Percentiles rank a stretch among this genome's conserved stretches.
These are phyloP conservation scores for Penicillium sp. DNA, from an alignment of 2,329 filamentous ascomycete species.

Conservation along the genomic window DNA sequence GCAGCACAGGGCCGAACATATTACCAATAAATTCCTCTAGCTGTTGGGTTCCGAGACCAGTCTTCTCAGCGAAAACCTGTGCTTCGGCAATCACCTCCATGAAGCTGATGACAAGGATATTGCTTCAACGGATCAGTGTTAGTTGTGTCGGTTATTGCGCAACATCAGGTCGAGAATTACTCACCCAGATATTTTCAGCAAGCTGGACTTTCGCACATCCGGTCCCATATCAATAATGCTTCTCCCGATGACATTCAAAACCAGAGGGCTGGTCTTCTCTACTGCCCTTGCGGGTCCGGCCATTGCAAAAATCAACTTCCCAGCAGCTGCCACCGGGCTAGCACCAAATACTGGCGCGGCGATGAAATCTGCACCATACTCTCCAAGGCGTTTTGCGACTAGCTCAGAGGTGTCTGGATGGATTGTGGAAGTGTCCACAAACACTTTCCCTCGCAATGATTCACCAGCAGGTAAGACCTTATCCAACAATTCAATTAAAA, in stretches of 20 bases:
- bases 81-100: slow-evolving; percentile 54
- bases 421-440: slow-evolving; percentile 55
- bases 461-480: slow-evolving; percentile 18
- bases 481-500: slow-evolving; percentile 35
- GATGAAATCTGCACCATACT: slow-evolving; percentile 40
- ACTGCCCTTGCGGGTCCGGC: slow-evolving; percentile 45
- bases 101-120: slow-evolving; percentile 52
- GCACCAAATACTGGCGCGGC: slow-evolving; percentile 55
- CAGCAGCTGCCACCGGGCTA: slow-evolving; percentile 50
- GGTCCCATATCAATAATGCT: slow-evolving; percentile 45
- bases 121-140: slow-evolving; percentile 29
- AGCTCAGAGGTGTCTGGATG: slow-evolving; percentile 46
- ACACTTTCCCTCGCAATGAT: slow-evolving; percentile 39
- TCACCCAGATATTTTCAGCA: slow-evolving; percentile 50
- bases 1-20: slow-evolving; percentile 19
- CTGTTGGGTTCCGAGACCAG: slow-evolving; percentile 40
- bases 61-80: slow-evolving; percentile 52
- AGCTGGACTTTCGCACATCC: slow-evolving; percentile 46
- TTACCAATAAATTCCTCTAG: slow-evolving; percentile 45
- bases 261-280: slow-evolving; percentile 37
- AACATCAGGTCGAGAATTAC: too few relatives aligned
- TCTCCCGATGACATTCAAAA: slow-evolving; percentile 39
- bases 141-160: too few relatives aligned
- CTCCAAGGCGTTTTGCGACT: slow-evolving; percentile 29
- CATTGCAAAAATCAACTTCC: slow-evolving; percentile 49